Evolutionary conservation across 2,329 filamentous ascomycete species (phyloP).

Genomic region (Fusarium sp.): DNA sequence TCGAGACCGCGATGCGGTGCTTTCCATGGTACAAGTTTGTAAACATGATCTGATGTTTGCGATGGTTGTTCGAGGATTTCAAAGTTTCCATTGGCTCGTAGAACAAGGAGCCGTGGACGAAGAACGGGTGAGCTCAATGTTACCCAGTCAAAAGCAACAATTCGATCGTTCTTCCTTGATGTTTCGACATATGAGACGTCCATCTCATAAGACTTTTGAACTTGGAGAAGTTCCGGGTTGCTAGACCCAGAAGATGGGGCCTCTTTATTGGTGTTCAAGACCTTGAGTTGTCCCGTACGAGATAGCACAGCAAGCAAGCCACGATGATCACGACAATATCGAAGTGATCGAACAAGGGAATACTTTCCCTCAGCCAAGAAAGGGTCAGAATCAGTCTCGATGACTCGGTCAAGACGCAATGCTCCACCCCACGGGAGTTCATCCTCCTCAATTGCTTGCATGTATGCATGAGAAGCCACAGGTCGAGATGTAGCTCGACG

Average conservation of each 20-base stretch:
- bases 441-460: constrained; percentile 68
- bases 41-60: constrained; percentile 65
- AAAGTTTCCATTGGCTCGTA: constrained; percentile 69
- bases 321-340: constrained; percentile 70
- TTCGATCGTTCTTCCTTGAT: constrained; percentile 65
- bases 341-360: constrained; percentile 69
- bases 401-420: constrained; percentile 65
- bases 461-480: constrained; percentile 63
- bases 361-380: constrained; percentile 63
- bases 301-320: constrained; percentile 71
- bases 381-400: constrained; percentile 63
- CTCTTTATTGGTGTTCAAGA: constrained; percentile 68
- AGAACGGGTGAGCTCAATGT: constrained; percentile 65
- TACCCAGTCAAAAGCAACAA: constrained; percentile 76
- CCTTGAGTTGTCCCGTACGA: constrained; percentile 70
- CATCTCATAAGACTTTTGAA: constrained; percentile 69
- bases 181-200: constrained; percentile 66
- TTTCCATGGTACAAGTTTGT: constrained; percentile 70
- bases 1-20: constrained; percentile 66
- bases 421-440: constrained; percentile 71
- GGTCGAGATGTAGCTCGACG: constrained; percentile 68
- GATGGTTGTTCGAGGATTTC: constrained; percentile 71
- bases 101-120: constrained; percentile 66
- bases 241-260: constrained; percentile 55
- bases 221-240: constrained; percentile 68